Evolutionary conservation across 192 early-diverging fungal genomes (phyloP), one percentile per base, ranked within the genome.

Genomic region (Coemansia sp.): DNA sequence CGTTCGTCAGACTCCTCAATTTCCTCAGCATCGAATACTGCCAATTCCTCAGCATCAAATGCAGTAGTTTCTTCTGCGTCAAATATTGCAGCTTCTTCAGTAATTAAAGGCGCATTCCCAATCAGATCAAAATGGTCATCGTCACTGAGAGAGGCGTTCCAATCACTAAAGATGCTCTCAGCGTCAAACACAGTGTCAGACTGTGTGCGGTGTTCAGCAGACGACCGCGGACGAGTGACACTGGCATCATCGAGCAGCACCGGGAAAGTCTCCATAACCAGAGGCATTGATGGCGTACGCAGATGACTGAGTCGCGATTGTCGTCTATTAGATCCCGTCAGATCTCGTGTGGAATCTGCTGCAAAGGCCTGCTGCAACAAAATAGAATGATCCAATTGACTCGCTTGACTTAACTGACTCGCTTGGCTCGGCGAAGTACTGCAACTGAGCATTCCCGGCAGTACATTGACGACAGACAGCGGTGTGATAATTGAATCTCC

Each of bases 381-480:
- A 22, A 48, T 23, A 7, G 34, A 54, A 34, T 55, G 34, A 9
- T 30, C 49, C 19, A 19, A 8, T 21, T 47, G 57, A 31, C 58
- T 32, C 26, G 52, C 41, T 47, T 60, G 58, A 7, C 58, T 52
- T 6, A n/a, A 24, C 50, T 25, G 21, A 24, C 52, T 49, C 38
- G 49, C 30, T 27, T 59, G 54, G 58, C 67, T 74, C n/a, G 75
- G 71, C 34, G 64, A 56, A 18, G 68, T 68, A 55, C 49, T 64
- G 0, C 51, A 26, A 34, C 65, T 65, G 49, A 63, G 14, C 23
- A 57, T 55, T 10, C 61, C 68, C 0, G 70, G 60, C n/a, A 68
- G 44, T 31, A 81, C 72, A 19, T 81, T 81, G 59, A 74, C 72
- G 9, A 81, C 78, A 2, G 78, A 74, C 19, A 81, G 32, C n/a